phyloP scores from a whole-genome alignment of 768 basidiomycete species.

The Clitopilus hobsonii region DNA sequence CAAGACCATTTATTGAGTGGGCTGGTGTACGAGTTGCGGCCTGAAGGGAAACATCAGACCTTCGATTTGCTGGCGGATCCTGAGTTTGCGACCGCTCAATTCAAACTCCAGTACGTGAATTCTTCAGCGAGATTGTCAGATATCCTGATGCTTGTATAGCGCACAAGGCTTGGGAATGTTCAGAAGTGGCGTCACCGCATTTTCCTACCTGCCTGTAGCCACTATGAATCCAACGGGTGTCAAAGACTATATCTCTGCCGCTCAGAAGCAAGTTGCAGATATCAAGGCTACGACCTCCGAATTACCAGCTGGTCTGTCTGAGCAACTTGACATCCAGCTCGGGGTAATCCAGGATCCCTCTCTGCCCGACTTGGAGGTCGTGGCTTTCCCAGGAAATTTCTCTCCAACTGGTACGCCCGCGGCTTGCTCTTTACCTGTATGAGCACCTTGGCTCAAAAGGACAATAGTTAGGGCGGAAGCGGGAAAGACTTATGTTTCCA shows the following conservation, averaged over 20 bases:
- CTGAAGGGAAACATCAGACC: not conserved
- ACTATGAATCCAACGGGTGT: slow-evolving; percentile 13
- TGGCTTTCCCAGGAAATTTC: slow-evolving; percentile 20
- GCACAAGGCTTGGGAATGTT: slow-evolving; percentile 18
- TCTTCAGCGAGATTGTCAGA: not conserved
- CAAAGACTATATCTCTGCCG: slow-evolving; percentile 11
- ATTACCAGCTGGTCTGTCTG: slow-evolving; percentile 26
- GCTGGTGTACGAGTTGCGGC: slow-evolving; percentile 6
- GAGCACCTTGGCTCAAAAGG: not conserved
- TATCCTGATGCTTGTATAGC: slow-evolving; percentile 6
- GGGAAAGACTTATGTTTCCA: slow-evolving; percentile 34
- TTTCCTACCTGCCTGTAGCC: slow-evolving; percentile 23
- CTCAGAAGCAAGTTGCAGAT: slow-evolving; percentile 19
- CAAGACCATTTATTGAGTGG: slow-evolving; percentile 9
- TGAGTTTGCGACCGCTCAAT: not conserved
- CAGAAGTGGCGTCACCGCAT: slow-evolving; percentile 19
- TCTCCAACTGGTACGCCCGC: slow-evolving; percentile 10
- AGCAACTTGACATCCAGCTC: slow-evolving; percentile 36
- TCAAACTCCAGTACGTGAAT: not conserved
- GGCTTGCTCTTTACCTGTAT: no score
- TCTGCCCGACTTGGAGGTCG: slow-evolving; percentile 20
- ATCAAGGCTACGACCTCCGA: slow-evolving; percentile 15
- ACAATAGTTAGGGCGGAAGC: slow-evolving; percentile 25
- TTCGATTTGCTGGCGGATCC: slow-evolving; percentile 13
- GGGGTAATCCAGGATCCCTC: slow-evolving; percentile 19